Evolutionary conservation across 2,329 filamentous ascomycete genomes (phyloP), one percentile per base, ranked within the genome.

Genomic region (Herpotrichia juniperi): DNA sequence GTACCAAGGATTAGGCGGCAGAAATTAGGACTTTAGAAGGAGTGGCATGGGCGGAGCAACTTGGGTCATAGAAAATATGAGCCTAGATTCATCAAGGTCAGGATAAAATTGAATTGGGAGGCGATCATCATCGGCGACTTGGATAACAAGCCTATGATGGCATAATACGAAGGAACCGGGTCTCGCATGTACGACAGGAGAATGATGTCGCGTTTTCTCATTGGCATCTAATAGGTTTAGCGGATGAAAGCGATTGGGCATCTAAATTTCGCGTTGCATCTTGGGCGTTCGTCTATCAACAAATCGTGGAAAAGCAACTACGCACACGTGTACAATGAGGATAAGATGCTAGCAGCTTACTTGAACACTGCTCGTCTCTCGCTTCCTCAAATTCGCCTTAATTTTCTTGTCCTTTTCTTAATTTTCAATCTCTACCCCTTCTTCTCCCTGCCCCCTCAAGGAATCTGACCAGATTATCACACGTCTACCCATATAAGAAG

Each of bases 1-100:
- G 80, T 89, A 52, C 88, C 93, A 7, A 83, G 93, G 57, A 86
- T 97, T 56, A 90, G 91, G 79, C 85, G 88, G 77, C 82, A 85
- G 56, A 97, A 97, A 79, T 79, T 97, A 51, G 90, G 91, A 1
- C 70, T 85, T 46, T 66, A 57, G 61, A 67, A 48, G 48, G 58
- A 40, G 24, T 24, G 21, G 40, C 21, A 24, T 12, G 40, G 32
- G 28, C 22, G 21, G 12, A 24, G 19, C n/a, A 21, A n/a, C 9
- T 39, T 19, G 37, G 12, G 21, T 49, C 40, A 11, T 40, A 40
- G 37, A 14, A 9, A 21, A 7, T 10, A 40, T 2, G 25, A 3
- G n/a, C 3, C 9, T 3, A 8, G 21, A 4, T 37, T 12, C n/a
- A n/a, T 6, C 26, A 7, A 28, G 7, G 12, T 28, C 26, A 17